phyloP scores from a whole-genome alignment of 306 rosid genomes.

The Trichosanthes cucumerina region DNA sequence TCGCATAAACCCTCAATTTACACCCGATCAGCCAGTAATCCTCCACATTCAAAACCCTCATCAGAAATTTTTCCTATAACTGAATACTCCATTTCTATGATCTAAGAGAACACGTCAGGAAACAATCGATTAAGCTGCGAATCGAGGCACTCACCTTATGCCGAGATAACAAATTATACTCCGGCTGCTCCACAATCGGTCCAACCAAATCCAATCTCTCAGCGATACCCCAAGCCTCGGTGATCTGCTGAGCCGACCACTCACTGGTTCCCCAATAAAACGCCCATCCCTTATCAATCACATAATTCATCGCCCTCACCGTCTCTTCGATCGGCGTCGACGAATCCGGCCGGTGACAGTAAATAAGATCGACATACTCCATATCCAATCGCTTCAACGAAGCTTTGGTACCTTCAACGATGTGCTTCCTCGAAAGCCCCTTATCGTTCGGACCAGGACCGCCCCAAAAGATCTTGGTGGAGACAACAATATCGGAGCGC shows the following conservation, averaged over 20 bases:
- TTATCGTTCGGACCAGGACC: constrained; percentile 93
- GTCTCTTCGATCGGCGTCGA: constrained; percentile 91
- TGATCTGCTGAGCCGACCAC: constrained; percentile 97
- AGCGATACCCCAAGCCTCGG: constrained; percentile 86
- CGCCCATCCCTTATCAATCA: constrained; percentile 83
- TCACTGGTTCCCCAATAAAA: constrained; percentile 99
- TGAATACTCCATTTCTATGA: neutral
- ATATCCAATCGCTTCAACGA: constrained; percentile 72
- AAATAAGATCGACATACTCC: constrained; percentile 76
- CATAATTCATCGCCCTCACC: constrained; percentile 78
- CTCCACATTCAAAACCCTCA: neutral
- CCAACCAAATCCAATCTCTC: constrained; percentile 66
- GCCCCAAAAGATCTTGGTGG: constrained; percentile 99
- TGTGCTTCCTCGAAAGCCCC: constrained; percentile 80
- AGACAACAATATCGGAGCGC: constrained; percentile 82
- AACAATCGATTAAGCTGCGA: neutral
- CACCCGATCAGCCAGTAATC: neutral
- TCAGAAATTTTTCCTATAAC: neutral
- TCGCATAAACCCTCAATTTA: neutral
- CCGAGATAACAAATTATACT: constrained; percentile 73
- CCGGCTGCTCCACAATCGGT: constrained; percentile 95
- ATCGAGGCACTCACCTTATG: constrained; percentile 44
- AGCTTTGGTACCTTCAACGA: constrained; percentile 79
- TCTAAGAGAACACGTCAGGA: neutral
- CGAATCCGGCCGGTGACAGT: constrained; percentile 76